phyloP scores from a whole-genome alignment of 2,329 filamentous ascomycete species.

The Ceratocystis eucalypticola region DNA sequence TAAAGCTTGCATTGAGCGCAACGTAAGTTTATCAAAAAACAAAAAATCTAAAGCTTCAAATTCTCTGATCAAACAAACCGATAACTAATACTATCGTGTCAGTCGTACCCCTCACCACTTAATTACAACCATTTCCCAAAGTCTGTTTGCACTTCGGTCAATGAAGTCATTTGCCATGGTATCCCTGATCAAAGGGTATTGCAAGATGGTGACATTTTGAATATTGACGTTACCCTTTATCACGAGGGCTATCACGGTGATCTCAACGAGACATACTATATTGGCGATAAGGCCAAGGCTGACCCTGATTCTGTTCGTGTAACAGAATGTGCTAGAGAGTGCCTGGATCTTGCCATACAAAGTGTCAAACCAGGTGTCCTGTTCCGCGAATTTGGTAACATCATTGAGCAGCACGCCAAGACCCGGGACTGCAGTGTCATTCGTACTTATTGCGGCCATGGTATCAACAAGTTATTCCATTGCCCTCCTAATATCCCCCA shows the following conservation, averaged over 20 bases:
- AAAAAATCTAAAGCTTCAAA: neutral
- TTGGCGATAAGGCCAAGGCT: slow-evolving; percentile 72
- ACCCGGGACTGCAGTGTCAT: slow-evolving; percentile 74
- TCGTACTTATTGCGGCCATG: slow-evolving; percentile 91
- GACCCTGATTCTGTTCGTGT: slow-evolving; percentile 81
- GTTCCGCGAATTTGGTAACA: slow-evolving; percentile 84
- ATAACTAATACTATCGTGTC: slow-evolving; percentile 13
- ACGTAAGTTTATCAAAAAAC: slow-evolving; percentile 47
- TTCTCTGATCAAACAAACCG: neutral
- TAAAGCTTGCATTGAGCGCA: slow-evolving; percentile 81
- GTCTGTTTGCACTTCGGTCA: slow-evolving; percentile 89
- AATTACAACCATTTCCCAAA: slow-evolving; percentile 97
- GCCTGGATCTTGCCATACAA: slow-evolving; percentile 78
- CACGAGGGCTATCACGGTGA: slow-evolving; percentile 93
- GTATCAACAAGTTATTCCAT: slow-evolving; percentile 89
- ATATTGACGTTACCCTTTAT: slow-evolving; percentile 91
- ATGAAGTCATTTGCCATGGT: slow-evolving; percentile 97
- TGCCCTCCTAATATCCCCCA: slow-evolving; percentile 88
- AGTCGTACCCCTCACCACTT: slow-evolving; percentile 89
- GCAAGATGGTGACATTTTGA: slow-evolving; percentile 87
- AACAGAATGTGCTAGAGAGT: slow-evolving; percentile 79
- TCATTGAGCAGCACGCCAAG: slow-evolving; percentile 93
- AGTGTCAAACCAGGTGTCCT: slow-evolving; percentile 85
- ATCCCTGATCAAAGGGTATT: slow-evolving; percentile 85
- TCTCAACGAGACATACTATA: slow-evolving; percentile 97